Evolutionary conservation across 805 yeast species (phyloP).

Genomic region (Kluyveromyces aestuarii): DNA sequence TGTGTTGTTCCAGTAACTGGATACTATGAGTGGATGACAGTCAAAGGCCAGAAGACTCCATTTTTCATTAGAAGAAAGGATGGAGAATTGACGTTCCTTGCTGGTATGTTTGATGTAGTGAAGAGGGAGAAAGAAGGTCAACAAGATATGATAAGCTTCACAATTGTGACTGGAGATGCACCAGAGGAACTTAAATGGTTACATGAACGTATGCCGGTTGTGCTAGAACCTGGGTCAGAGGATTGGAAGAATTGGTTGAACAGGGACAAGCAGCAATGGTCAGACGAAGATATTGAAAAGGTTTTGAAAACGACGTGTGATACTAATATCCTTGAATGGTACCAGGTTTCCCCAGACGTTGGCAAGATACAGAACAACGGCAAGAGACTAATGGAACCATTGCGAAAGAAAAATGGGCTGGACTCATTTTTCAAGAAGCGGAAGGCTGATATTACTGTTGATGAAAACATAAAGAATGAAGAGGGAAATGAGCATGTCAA

Average conservation of each 20-base stretch:
- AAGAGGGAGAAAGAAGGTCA: slow-evolving; percentile 3
- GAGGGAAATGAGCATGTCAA: background rate
- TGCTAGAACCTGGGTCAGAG: slow-evolving; percentile 48
- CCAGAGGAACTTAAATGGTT: slow-evolving; percentile 53
- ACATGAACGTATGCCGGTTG: slow-evolving; percentile 72
- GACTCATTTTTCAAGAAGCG: slow-evolving; percentile 6
- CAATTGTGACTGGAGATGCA: slow-evolving; percentile 71
- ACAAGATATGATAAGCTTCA: slow-evolving; percentile 34
- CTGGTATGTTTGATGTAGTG: slow-evolving; percentile 41
- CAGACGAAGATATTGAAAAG: slow-evolving; percentile 30
- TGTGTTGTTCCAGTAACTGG: slow-evolving; percentile 78
- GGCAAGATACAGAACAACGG: slow-evolving; percentile 50
- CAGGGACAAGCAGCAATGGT: slow-evolving; percentile 30
- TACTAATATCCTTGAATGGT: slow-evolving; percentile 36
- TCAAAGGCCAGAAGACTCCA: slow-evolving; percentile 42
- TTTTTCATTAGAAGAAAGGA: slow-evolving; percentile 52
- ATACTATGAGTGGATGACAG: slow-evolving; percentile 69
- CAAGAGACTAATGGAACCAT: slow-evolving; percentile 24
- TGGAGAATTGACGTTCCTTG: slow-evolving; percentile 49
- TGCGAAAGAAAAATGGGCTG: slow-evolving; percentile 9
- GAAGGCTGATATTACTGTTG: background rate
- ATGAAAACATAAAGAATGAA: slow-evolving; percentile 5
- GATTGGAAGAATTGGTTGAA: slow-evolving; percentile 61
- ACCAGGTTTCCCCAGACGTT: slow-evolving; percentile 51
- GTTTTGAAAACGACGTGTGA: slow-evolving; percentile 32